Conservation (phyloP, 2,329 filamentous ascomycete genomes). For the Dactylellina haptotyla region DNA sequence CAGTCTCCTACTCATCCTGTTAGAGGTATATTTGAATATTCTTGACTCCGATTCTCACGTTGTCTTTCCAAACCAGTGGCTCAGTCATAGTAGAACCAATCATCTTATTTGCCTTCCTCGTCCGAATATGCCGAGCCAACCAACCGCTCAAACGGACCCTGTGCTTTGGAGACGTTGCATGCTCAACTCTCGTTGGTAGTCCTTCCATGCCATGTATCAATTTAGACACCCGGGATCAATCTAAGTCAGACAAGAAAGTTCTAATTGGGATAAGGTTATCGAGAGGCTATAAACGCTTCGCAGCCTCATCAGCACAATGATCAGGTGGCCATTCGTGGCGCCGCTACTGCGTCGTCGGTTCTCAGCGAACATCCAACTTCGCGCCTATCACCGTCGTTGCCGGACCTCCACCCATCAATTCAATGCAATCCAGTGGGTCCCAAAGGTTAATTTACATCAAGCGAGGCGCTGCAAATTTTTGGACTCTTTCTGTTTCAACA, state of each 20-base stretch:
- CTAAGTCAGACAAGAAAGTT: background rate
- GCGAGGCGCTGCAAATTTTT: background rate
- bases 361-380: slow-evolving; percentile 3
- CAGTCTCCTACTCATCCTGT: background rate
- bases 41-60: background rate
- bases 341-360: slow-evolving; percentile 28
- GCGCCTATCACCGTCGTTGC: slow-evolving; percentile 33
- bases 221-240: background rate
- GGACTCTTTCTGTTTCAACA: background rate
- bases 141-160: background rate
- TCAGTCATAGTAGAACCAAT: background rate
- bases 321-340: slow-evolving; percentile 33
- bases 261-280: slow-evolving; percentile 9
- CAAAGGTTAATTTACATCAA: background rate
- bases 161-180: background rate
- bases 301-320: background rate
- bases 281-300: slow-evolving; percentile 4
- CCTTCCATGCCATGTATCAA: background rate
- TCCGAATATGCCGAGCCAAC: slow-evolving; percentile 5
- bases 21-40: background rate
- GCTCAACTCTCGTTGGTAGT: background rate
- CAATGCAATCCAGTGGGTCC: background rate
- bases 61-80: background rate
- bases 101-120: background rate
- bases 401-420: slow-evolving; percentile 13